Evolutionary conservation across 1,284 basidiomycete species (phyloP).

Genomic region (Irpex sp.): DNA sequence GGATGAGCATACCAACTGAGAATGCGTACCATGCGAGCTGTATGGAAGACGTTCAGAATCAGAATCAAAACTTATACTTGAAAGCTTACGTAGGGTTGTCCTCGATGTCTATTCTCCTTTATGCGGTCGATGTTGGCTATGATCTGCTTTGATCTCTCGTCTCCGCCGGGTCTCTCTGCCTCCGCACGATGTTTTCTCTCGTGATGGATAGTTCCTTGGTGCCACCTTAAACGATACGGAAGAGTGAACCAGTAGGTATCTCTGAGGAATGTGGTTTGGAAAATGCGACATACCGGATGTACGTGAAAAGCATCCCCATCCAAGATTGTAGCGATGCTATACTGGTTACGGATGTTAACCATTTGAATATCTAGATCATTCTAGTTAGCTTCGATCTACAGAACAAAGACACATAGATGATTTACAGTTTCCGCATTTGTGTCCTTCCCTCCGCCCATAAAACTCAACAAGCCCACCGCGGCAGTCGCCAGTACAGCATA

Average conservation of each 20-base stretch:
- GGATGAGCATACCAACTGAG: conserved; percentile 20
- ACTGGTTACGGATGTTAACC: conserved; percentile 24
- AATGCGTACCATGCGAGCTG: conserved; percentile 28
- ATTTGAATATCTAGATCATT: conserved; percentile 19
- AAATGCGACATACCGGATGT: conserved; percentile 18
- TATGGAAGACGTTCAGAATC: neutral
- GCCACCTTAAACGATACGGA: conserved; percentile 14
- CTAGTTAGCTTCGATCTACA: no score
- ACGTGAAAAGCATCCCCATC: conserved; percentile 28
- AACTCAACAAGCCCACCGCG: conserved; percentile 22
- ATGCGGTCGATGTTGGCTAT: conserved; percentile 20
- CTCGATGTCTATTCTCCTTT: conserved; percentile 21
- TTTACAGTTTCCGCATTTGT: conserved; percentile 11
- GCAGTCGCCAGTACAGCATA: conserved; percentile 23
- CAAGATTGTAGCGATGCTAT: conserved; percentile 29
- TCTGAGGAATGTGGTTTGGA: no score
- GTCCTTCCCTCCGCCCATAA: conserved; percentile 16
- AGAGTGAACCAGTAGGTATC: no score
- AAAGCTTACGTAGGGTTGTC: conserved; percentile 23
- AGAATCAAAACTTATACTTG: no score
- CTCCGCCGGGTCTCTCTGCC: neutral
- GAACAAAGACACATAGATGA: neutral
- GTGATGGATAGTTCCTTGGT: conserved; percentile 24
- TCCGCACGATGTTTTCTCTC: conserved; percentile 18
- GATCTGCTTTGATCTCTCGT: conserved; percentile 10